Conservation (phyloP, 768 basidiomycete species). For the Holtermannia corniformis region DNA sequence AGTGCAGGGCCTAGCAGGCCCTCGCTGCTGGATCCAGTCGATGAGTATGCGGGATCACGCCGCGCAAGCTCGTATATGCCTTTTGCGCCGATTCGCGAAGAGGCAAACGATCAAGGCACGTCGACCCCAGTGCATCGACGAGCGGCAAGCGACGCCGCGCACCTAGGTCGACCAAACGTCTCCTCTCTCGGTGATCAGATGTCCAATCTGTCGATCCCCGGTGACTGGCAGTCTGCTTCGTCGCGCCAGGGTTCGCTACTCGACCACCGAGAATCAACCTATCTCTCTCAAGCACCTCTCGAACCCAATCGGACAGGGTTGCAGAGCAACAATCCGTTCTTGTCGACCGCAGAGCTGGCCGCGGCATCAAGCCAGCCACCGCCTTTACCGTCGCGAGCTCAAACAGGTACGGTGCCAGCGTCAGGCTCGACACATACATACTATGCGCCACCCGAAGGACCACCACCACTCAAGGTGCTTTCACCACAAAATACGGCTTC, state of each 20-base stretch:
- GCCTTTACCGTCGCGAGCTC: neutral
- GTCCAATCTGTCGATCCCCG: slow-evolving; percentile 4
- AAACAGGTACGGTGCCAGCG: neutral
- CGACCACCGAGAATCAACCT: neutral
- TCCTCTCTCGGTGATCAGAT: neutral
- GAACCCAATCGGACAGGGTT: slow-evolving; percentile 20
- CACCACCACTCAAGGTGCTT: neutral
- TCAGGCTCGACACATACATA: neutral
- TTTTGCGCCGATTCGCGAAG: neutral
- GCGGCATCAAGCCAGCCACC: neutral
- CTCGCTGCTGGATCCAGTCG: slow-evolving; percentile 6
- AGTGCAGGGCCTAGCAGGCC: slow-evolving; percentile 6
- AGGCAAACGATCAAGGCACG: neutral
- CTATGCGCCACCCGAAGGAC: neutral
- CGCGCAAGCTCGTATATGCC: slow-evolving; percentile 2
- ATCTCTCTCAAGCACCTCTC: slow-evolving; percentile 6
- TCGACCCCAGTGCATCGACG: neutral
- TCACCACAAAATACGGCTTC: neutral
- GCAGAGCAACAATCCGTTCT: slow-evolving; percentile 35
- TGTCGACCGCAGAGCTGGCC: slow-evolving; percentile 20
- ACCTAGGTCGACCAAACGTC: neutral
- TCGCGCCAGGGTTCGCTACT: neutral
- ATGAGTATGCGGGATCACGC: neutral
- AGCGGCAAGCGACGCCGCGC: neutral
- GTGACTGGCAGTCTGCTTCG: neutral